Evolutionary conservation across 345 rosid species (phyloP).

Genomic region (Lepidium didymum): DNA sequence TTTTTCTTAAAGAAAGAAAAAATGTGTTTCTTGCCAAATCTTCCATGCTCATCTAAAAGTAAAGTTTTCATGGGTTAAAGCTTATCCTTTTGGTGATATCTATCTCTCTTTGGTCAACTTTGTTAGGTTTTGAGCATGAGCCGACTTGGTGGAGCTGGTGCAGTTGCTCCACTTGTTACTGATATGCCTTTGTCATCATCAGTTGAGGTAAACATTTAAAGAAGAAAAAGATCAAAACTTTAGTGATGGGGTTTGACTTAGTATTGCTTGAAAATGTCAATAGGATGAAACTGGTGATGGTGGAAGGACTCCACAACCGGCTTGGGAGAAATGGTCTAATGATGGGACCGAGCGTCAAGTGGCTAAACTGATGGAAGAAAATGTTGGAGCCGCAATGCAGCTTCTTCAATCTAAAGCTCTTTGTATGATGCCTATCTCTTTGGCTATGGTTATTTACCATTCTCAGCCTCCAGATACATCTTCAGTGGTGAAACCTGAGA

Average conservation of each 20-base stretch:
- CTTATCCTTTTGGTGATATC: slow-evolving; percentile 15
- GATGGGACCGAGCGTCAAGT: slow-evolving; percentile 94
- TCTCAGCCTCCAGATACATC: slow-evolving; percentile 75
- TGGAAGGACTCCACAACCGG: slow-evolving; percentile 74
- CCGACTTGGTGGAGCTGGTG: slow-evolving; percentile 96
- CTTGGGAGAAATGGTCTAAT: slow-evolving; percentile 97
- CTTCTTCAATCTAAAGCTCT: slow-evolving; percentile 96
- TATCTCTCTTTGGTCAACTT: slow-evolving; percentile 25
- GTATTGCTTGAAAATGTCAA: background rate
- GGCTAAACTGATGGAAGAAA: slow-evolving; percentile 98
- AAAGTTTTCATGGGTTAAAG: slow-evolving; percentile 12
- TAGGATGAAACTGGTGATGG: slow-evolving; percentile 87
- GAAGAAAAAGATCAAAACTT: slow-evolving; percentile 8
- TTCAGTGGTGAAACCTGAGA: slow-evolving; percentile 70
- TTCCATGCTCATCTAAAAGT: slow-evolving; percentile 22
- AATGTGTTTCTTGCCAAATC: slow-evolving; percentile 7
- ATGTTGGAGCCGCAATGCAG: slow-evolving; percentile 96
- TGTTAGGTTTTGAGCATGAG: slow-evolving; percentile 98
- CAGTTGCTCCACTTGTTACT: slow-evolving; percentile 97
- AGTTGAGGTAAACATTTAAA: slow-evolving; percentile 55
- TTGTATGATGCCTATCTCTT: slow-evolving; percentile 96
- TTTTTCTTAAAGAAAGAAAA: background rate
- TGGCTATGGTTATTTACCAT: slow-evolving; percentile 87
- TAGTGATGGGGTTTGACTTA: background rate
- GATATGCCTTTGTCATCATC: slow-evolving; percentile 82